Evolutionary conservation across 2,329 filamentous ascomycete genomes (phyloP), one percentile per base, ranked within the genome.

Genomic region (Aureobasidium sp.): DNA sequence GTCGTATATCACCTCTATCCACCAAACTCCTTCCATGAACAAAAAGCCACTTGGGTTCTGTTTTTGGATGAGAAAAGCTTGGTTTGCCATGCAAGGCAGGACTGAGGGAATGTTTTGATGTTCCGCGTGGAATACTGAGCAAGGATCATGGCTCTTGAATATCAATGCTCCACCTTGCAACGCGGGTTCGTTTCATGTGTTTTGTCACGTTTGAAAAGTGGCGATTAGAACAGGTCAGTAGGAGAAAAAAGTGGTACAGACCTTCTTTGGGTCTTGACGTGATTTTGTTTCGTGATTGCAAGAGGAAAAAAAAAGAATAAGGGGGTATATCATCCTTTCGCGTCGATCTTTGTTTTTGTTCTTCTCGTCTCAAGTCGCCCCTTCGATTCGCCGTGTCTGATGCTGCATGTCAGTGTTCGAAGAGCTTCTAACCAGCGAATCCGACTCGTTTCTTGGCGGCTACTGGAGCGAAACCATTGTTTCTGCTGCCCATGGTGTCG

Each of bases 61-160:
- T 29, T 12, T 12, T 2, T 3, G 22, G 7, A n/a, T 9, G 7
- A n/a, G 41, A 47, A 34, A 47, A 34, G 2, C n/a, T n/a, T 36
- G 31, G 12, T 25, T 52, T 52, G 25, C 49, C 49, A 39, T 52
- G 20, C 27, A 52, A 52, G 49, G 34, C 31, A 27, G 49, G 49
- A 52, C 14, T 12, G 47, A 22, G 29, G 7, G 1, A 12, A 52
- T 39, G 42, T 52, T 48, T 79, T 73, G 68, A 73, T 80, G 39
- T 81, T 69, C 75, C 78, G 78, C 78, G 75, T 75, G 76, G 74
- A 75, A 79, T 81, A 81, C 79, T 79, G 79, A 81, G 78, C 78
- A 77, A 69, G 74, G 78, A 78, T 78, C 78, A 79, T 78, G 74
- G 71, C 69, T 72, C 77, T 79, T 73, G 76, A 79, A 41, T 77